These are phyloP conservation scores for Didymellaceae sp. DNA, from an alignment of 2,329 filamentous ascomycete species.

Conservation along the genomic window DNA sequence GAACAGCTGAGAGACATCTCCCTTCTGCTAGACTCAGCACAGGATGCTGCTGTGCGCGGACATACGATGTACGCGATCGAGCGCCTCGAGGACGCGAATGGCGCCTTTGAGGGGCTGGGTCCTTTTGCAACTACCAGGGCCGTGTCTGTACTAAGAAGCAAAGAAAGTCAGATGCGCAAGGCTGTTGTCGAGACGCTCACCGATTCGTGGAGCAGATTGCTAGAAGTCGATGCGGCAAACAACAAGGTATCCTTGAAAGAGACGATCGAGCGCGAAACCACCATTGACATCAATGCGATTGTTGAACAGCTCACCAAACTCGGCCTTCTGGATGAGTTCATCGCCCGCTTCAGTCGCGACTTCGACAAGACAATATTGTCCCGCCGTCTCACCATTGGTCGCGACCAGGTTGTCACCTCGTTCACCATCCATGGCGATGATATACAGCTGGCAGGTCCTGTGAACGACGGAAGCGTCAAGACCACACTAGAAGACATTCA, in stretches of 20 bases:
- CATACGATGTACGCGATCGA: conserved; percentile 57
- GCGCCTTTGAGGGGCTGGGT: conserved; percentile 65
- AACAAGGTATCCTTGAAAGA: conserved; percentile 64
- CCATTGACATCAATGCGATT: conserved; percentile 42
- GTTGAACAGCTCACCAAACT: conserved; percentile 47
- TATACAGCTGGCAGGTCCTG: conserved; percentile 39
- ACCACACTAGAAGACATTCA: conserved; percentile 42
- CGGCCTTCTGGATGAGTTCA: conserved; percentile 56
- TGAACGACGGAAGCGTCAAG: conserved; percentile 38
- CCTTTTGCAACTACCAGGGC: conserved; percentile 67
- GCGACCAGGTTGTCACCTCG: conserved; percentile 44
- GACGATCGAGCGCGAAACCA: conserved; percentile 48
- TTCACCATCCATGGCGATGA: conserved; percentile 46
- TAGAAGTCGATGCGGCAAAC: conserved; percentile 66
- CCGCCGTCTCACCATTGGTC: conserved; percentile 59
- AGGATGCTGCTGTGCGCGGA: conserved; percentile 53
- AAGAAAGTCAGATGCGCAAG: conserved; percentile 70
- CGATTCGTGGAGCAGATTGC: conserved; percentile 72
- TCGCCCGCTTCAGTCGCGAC: conserved; percentile 66
- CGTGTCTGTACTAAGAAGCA: conserved; percentile 68
- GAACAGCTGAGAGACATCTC: conserved; percentile 60
- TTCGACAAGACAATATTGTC: conserved; percentile 67
- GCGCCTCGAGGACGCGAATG: conserved; percentile 57
- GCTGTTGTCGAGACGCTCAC: conserved; percentile 71
- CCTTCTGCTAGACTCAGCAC: conserved; percentile 55